Conservation (phyloP, 2,329 filamentous ascomycete genomes). For the Emergomyces orientalis region DNA sequence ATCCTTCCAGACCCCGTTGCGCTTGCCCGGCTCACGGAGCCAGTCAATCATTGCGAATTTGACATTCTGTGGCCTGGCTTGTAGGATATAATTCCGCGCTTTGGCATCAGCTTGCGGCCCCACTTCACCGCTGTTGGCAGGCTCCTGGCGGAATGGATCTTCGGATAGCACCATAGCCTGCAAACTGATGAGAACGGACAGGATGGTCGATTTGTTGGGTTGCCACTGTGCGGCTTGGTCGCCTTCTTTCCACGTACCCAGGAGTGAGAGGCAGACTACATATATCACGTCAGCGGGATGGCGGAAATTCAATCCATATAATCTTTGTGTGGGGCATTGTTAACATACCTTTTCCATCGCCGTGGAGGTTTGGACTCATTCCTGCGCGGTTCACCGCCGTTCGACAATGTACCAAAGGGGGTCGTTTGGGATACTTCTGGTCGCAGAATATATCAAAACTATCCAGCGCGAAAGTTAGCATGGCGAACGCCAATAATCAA, state of each 20-base stretch:
- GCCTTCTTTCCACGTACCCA: constrained; percentile 41
- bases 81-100: constrained; percentile 26
- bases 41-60: constrained; percentile 16
- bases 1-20: constrained; percentile 17
- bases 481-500: neutral
- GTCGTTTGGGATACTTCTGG: constrained; percentile 33
- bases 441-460: constrained; percentile 43
- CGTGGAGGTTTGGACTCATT: constrained; percentile 48
- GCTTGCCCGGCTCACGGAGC: constrained; percentile 11
- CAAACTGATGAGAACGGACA: constrained; percentile 48
- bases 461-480: neutral
- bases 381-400: constrained; percentile 38
- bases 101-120: constrained; percentile 10
- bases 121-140: constrained; percentile 28
- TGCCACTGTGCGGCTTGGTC: constrained; percentile 37
- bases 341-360: constrained; percentile 38
- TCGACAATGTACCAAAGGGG: constrained; percentile 38
- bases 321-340: neutral
- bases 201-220: constrained; percentile 39
- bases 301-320: too few relatives aligned
- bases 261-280: constrained; percentile 43
- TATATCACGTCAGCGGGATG: constrained; percentile 10
- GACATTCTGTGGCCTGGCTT: constrained; percentile 12
- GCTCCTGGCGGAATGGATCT: constrained; percentile 48
- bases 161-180: constrained; percentile 50